Evolutionary conservation across 176 grass and related monocot species (phyloP).

Genomic region (Oryza punctata): DNA sequence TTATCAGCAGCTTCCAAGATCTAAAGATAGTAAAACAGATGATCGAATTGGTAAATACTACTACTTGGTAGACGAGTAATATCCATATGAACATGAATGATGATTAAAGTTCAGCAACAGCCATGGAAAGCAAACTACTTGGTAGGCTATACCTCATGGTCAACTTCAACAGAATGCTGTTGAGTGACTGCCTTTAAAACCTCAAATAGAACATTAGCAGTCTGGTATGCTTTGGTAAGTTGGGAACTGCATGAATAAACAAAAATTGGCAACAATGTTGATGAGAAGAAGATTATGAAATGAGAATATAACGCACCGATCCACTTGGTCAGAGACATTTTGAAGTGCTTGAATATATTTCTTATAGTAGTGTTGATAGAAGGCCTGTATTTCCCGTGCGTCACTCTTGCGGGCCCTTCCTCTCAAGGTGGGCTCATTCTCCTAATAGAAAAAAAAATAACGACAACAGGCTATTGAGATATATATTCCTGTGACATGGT

Average conservation of each 20-base stretch:
- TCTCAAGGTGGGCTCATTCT: slow-evolving; percentile 73
- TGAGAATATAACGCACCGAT: slow-evolving; percentile 53
- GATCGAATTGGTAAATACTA: slow-evolving; percentile 18
- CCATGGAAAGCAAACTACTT: slow-evolving; percentile 25
- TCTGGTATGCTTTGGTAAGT: slow-evolving; percentile 95
- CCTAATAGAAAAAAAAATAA: slow-evolving; percentile 44
- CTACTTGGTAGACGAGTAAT: slow-evolving; percentile 1
- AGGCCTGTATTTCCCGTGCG: slow-evolving; percentile 87
- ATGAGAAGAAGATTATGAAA: slow-evolving; percentile 34
- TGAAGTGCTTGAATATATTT: slow-evolving; percentile 93
- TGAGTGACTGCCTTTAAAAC: slow-evolving; percentile 92
- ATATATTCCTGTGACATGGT: background rate
- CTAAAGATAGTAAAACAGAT: slow-evolving; percentile 44
- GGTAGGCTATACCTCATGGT: slow-evolving; percentile 67
- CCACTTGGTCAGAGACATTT: slow-evolving; percentile 73
- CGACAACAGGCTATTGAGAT: background rate
- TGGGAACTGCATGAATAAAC: slow-evolving; percentile 60
- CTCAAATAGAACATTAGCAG: slow-evolving; percentile 87
- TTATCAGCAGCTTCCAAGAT: slow-evolving; percentile 79
- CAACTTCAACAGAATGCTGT: slow-evolving; percentile 77
- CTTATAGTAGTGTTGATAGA: slow-evolving; percentile 87
- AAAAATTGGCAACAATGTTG: slow-evolving; percentile 20
- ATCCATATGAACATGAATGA: slow-evolving; percentile 29
- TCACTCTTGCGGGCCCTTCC: slow-evolving; percentile 79
- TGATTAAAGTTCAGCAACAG: slow-evolving; percentile 13